Conservation (phyloP, 331 rosid genomes). For the Spiraea crenata region DNA sequence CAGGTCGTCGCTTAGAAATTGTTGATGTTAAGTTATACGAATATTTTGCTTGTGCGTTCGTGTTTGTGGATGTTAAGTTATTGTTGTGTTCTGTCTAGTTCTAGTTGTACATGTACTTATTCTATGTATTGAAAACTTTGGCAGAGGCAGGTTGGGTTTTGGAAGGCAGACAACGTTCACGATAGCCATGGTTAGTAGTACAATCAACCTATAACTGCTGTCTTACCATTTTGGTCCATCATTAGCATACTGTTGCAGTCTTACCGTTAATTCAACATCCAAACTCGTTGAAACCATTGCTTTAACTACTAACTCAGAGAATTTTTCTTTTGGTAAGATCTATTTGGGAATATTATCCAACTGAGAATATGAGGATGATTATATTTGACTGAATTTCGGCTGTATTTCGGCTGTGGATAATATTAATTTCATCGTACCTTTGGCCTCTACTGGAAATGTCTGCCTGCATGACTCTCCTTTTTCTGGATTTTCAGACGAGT, state of each 20-base stretch:
- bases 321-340: constrained; percentile 4
- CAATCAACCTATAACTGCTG: constrained; percentile 23
- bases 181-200: constrained; percentile 59
- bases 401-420: background rate
- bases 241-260: background rate
- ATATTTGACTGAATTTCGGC: background rate
- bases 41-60: background rate
- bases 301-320: constrained; percentile 6
- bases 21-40: too few species aligned
- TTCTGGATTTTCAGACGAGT: background rate
- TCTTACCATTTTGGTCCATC: constrained; percentile 2
- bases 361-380: constrained; percentile 10
- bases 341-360: too few species aligned
- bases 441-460: background rate
- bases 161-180: constrained; percentile 45
- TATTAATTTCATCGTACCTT: background rate
- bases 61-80: background rate
- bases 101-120: constrained; percentile 17
- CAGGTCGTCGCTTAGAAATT: too few species aligned
- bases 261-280: background rate
- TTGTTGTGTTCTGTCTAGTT: background rate
- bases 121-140: constrained; percentile 24
- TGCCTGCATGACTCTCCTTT: background rate
- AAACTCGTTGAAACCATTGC: constrained; percentile 3
- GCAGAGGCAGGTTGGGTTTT: constrained; percentile 50